phyloP scores from a whole-genome alignment of 768 basidiomycete species.

The Pleurotus platypus region DNA sequence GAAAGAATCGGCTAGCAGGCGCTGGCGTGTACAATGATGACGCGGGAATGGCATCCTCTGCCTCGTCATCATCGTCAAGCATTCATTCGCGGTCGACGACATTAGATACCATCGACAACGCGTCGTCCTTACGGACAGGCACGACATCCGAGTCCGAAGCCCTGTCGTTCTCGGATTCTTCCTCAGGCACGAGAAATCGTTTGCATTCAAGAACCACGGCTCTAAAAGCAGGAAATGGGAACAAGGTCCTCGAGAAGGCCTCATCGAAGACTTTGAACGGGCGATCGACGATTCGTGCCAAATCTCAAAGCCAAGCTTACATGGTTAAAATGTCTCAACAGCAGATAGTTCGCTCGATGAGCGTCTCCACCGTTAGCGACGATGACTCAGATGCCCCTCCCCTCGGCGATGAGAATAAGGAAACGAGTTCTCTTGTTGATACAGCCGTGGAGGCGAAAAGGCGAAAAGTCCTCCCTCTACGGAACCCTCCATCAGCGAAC shows the following conservation, averaged over 20 bases:
- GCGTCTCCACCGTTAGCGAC: conserved; percentile 2
- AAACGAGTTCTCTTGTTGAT: not conserved
- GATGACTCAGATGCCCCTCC: conserved; percentile 4
- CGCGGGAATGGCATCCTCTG: not conserved
- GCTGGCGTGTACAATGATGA: conserved; percentile 11
- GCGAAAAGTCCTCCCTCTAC: not conserved
- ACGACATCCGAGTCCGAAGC: conserved; percentile 37
- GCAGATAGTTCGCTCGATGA: conserved; percentile 4
- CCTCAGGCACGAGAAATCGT: conserved; percentile 41
- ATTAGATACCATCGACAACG: conserved; percentile 34
- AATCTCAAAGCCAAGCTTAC: not conserved
- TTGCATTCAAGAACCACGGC: conserved; percentile 13
- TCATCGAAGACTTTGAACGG: not conserved
- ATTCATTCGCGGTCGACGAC: conserved; percentile 21
- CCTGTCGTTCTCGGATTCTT: conserved; percentile 20
- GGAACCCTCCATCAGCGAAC: not conserved
- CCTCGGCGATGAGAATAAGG: not conserved
- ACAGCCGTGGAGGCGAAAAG: conserved; percentile 3
- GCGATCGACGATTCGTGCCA: not conserved
- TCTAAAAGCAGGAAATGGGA: not conserved
- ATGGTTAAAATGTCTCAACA: conserved; percentile 5
- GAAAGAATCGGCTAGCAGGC: conserved; percentile 12
- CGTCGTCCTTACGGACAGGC: conserved; percentile 32
- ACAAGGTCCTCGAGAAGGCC: not conserved
- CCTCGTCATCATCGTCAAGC: conserved; percentile 9